Conservation (phyloP, 1,139 yeast species). For the Lodderomyces theae region DNA sequence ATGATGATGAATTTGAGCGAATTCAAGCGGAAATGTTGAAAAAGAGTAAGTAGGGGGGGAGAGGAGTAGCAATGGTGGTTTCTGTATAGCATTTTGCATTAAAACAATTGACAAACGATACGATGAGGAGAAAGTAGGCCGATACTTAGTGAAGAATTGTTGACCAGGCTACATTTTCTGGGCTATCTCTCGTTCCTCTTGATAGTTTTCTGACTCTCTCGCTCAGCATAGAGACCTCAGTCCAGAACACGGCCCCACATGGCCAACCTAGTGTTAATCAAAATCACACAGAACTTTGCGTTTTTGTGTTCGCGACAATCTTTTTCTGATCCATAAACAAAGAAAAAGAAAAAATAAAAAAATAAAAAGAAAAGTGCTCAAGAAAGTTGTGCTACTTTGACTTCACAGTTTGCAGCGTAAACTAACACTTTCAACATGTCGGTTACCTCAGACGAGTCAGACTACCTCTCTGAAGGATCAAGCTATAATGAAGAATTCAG, state of each 20-base stretch:
- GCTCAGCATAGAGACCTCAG: too few relatives aligned
- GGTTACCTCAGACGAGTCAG: constrained; percentile 15
- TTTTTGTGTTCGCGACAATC: not conserved
- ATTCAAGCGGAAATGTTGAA: constrained; percentile 27
- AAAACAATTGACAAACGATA: constrained; percentile 1
- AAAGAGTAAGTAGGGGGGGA: constrained; percentile 10
- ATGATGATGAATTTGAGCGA: constrained; percentile 31
- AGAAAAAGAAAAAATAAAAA: too few relatives aligned
- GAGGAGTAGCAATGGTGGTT: not conserved
- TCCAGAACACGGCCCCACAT: too few relatives aligned
- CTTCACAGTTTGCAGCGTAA: too few relatives aligned
- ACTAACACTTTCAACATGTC: constrained; percentile 7
- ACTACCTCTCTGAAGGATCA: constrained; percentile 14
- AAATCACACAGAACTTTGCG: too few relatives aligned
- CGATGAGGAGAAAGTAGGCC: not conserved
- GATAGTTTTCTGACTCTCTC: too few relatives aligned
- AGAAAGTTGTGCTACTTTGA: too few relatives aligned
- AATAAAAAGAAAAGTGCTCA: too few relatives aligned
- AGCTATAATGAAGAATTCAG: constrained; percentile 16
- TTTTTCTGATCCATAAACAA: constrained; percentile 1
- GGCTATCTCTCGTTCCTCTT: too few relatives aligned
- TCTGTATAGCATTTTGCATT: not conserved
- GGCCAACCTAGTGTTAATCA: too few relatives aligned
- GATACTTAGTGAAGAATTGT: too few relatives aligned
- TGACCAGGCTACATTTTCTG: too few relatives aligned